These are phyloP conservation scores for Verticillium longisporum DNA, from an alignment of 2,329 filamentous ascomycete species.

Conservation along the genomic window DNA sequence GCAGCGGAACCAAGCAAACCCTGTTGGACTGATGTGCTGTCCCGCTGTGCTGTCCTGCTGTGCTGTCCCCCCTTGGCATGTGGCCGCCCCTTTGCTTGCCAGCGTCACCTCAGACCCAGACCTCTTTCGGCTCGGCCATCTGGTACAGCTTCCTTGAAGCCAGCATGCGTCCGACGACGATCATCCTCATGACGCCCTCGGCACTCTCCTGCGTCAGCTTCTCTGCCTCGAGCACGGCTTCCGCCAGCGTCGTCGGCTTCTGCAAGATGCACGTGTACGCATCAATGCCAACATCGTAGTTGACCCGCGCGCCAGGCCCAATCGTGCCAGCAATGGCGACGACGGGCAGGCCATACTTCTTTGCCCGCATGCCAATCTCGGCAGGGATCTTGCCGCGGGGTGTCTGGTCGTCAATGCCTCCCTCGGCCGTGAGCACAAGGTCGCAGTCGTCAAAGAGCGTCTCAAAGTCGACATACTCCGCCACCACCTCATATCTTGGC, in stretches of 20 bases:
- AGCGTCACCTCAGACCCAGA: neutral
- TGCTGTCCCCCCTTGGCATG: no score
- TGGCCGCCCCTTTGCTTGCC: no score
- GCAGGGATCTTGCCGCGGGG: conserved; percentile 45
- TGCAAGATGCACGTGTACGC: conserved; percentile 26
- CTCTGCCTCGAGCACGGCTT: conserved; percentile 22
- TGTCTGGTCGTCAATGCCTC: conserved; percentile 44
- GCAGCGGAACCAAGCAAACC: no score
- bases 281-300: conserved; percentile 25
- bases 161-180: conserved; percentile 21
- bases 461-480: conserved; percentile 41
- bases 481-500: conserved; percentile 41
- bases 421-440: conserved; percentile 45
- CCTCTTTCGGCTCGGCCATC: conserved; percentile 1
- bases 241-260: conserved; percentile 21
- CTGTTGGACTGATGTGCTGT: no score
- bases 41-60: no score
- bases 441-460: conserved; percentile 38
- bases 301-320: conserved; percentile 22
- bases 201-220: conserved; percentile 22
- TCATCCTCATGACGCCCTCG: conserved; percentile 24
- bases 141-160: conserved; percentile 6
- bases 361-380: conserved; percentile 41
- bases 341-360: conserved; percentile 35
- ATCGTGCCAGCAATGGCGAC: conserved; percentile 30